Base-by-base conservation (phyloP, 768 basidiomycete genomes). In the Boletus coccyginus region DNA sequence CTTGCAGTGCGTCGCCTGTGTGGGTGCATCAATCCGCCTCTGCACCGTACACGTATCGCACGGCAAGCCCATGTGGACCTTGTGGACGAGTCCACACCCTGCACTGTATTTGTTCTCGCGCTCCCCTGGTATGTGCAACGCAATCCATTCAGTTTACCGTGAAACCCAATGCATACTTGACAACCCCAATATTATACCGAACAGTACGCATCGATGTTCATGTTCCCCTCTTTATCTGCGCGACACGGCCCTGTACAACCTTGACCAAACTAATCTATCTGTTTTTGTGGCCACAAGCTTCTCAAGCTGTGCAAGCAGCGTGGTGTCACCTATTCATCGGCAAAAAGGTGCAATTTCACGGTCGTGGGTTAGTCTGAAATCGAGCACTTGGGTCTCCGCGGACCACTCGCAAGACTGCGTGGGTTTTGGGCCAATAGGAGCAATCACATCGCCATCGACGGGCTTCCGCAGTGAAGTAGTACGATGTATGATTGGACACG, bases 361-460 rank as follows among this genome's bases (percentile, higher is more conserved):
- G 50, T 46, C 45, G 36, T 47, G 49, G 33, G 19, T 44, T 17
- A 55, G 44, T 44, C 45, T 21, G 62, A 46, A 55, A 59, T 61
- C 29, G 21, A 40, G 42, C 11, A 13, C 35, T 43, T 51, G 32
- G 44, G 56, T n/a, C 48, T 64, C 70, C 67, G 65, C 64, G 70
- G 70, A 71, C 55, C 42, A 51, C 24, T 46, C 41, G 57, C 21
- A 56, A 54, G 46, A 52, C 31, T 54, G 53, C 48, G 56, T 64
- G 58, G 56, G 63, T 61, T 55, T 50, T 42, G 42, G 45, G 54
- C 41, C 55, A 54, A 54, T 46, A 54, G 41, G 67, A 57, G 52
- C 46, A 50, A 56, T 64, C 60, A 53, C 46, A 36, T 57, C 60
- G 56, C 43, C 62, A 31, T 65, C 45, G 62, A 64, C 65, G 67